Percentiles rank a stretch among this genome's conserved stretches.
Evolutionary conservation across 768 basidiomycete genomes (phyloP).

Genomic region (Lyophyllum semitale): DNA sequence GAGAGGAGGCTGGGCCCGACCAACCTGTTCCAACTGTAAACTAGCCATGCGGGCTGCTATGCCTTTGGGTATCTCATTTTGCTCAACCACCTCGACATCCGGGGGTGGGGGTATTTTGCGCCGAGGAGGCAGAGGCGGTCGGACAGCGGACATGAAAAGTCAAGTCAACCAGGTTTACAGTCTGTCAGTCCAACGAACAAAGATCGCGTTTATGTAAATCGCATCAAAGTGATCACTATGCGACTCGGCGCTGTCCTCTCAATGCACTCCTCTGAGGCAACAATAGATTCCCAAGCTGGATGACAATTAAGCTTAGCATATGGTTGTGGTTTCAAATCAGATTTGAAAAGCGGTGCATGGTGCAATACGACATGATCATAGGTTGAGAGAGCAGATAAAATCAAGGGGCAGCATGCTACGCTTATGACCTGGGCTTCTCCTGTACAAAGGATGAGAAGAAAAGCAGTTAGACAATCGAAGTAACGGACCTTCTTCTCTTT

Average conservation of each 20-base stretch:
- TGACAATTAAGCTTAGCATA: background rate
- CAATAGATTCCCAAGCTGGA: background rate
- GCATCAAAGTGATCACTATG: conserved; percentile 2
- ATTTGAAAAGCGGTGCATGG: background rate
- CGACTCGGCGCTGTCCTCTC: background rate
- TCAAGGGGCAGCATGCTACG: conserved; percentile 1
- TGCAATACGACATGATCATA: conserved; percentile 17
- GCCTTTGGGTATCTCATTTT: conserved; percentile 11
- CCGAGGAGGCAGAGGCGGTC: conserved; percentile 27
- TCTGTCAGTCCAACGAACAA: background rate
- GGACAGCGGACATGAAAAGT: conserved; percentile 11
- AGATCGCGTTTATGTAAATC: background rate
- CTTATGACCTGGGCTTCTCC: conserved; percentile 75
- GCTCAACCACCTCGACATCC: background rate
- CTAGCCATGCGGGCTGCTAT: conserved; percentile 35
- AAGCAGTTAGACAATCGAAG: background rate
- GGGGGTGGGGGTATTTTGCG: conserved; percentile 26
- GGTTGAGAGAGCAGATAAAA: conserved; percentile 11
- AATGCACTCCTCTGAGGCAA: background rate
- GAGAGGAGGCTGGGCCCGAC: conserved; percentile 7
- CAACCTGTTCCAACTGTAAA: conserved; percentile 27
- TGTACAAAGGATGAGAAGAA: conserved; percentile 24
- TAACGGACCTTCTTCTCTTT: conserved; percentile 94
- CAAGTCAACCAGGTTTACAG: background rate
- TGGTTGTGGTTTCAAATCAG: background rate